A percentile compares a stretch with the other conserved stretches of the same genome.
Evolutionary conservation across 352 stramenopile species (phyloP).

Genomic region (Pythium coloratum): DNA sequence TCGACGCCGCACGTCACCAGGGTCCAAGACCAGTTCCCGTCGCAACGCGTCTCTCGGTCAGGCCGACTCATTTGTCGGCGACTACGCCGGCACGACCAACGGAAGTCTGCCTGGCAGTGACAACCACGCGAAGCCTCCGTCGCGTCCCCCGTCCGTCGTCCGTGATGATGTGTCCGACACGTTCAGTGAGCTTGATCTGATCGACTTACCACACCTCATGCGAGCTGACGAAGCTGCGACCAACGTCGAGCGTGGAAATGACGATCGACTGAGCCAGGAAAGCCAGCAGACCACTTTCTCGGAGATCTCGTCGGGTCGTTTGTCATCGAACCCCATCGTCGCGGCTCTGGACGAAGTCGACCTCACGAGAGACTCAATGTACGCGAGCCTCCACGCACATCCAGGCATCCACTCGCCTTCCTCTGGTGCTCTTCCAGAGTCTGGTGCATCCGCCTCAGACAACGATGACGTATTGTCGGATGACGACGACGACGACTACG

Average conservation of each 20-base stretch:
- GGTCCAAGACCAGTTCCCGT: slow-evolving; percentile 22
- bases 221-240: slow-evolving; percentile 46
- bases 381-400: slow-evolving; percentile 20
- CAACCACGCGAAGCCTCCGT: slow-evolving; percentile 16
- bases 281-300: slow-evolving; percentile 24
- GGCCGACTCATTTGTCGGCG: not conserved
- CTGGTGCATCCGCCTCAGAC: slow-evolving; percentile 29
- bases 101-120: slow-evolving; percentile 37
- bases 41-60: slow-evolving; percentile 19
- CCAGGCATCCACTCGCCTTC: slow-evolving; percentile 14
- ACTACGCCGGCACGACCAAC: slow-evolving; percentile 10
- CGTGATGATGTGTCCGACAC: slow-evolving; percentile 63
- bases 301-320: slow-evolving; percentile 16
- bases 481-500: slow-evolving; percentile 15
- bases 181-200: slow-evolving; percentile 75
- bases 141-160: slow-evolving; percentile 50
- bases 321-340: slow-evolving; percentile 3
- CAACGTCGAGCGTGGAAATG: slow-evolving; percentile 7
- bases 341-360: not conserved
- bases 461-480: slow-evolving; percentile 17
- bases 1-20: slow-evolving; percentile 16
- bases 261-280: slow-evolving; percentile 31
- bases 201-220: slow-evolving; percentile 72
- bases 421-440: slow-evolving; percentile 11
- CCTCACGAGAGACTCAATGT: slow-evolving; percentile 8